A percentile compares a stretch with the other conserved stretches of the same genome.
Evolutionary conservation across 768 basidiomycete genomes (phyloP).

Genomic region (Pisolithus marmoratus): DNA sequence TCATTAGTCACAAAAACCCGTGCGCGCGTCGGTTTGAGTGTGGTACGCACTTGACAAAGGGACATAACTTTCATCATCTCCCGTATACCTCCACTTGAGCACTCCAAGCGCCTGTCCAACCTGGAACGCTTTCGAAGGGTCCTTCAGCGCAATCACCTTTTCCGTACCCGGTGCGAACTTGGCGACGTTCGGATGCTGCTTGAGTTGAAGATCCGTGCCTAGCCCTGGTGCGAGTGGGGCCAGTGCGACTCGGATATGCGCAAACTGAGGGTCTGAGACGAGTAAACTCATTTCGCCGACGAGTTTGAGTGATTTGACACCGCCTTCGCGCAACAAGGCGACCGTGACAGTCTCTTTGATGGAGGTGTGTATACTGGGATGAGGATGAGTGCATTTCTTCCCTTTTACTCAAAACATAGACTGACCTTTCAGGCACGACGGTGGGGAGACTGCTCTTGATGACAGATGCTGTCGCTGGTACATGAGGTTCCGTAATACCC

Average conservation of each 20-base stretch:
- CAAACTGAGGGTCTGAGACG: constrained; percentile 68
- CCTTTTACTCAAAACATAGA: not conserved
- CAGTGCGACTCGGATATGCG: constrained; percentile 68
- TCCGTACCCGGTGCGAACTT: constrained; percentile 68
- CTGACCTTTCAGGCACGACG: constrained; percentile 73
- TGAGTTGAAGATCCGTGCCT: constrained; percentile 80
- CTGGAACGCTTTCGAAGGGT: constrained; percentile 77
- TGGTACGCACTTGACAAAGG: constrained; percentile 74
- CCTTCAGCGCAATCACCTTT: constrained; percentile 76
- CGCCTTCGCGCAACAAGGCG: constrained; percentile 84
- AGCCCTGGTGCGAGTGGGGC: constrained; percentile 50
- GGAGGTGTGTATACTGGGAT: constrained; percentile 71
- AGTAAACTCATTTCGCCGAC: constrained; percentile 93
- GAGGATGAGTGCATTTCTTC: not conserved
- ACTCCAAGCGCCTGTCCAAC: constrained; percentile 83
- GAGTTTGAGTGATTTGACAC: constrained; percentile 83
- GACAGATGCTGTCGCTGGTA: constrained; percentile 33
- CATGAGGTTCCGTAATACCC: constrained; percentile 40
- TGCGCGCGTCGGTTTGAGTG: constrained; percentile 22
- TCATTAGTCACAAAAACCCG: not conserved
- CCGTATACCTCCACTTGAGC: constrained; percentile 87
- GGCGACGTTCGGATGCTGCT: constrained; percentile 92
- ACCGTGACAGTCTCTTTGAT: constrained; percentile 82
- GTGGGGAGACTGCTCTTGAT: constrained; percentile 64
- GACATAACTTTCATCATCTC: constrained; percentile 87